Evolutionary conservation across 768 basidiomycete genomes (phyloP).

Genomic region (Daedalea quercina): DNA sequence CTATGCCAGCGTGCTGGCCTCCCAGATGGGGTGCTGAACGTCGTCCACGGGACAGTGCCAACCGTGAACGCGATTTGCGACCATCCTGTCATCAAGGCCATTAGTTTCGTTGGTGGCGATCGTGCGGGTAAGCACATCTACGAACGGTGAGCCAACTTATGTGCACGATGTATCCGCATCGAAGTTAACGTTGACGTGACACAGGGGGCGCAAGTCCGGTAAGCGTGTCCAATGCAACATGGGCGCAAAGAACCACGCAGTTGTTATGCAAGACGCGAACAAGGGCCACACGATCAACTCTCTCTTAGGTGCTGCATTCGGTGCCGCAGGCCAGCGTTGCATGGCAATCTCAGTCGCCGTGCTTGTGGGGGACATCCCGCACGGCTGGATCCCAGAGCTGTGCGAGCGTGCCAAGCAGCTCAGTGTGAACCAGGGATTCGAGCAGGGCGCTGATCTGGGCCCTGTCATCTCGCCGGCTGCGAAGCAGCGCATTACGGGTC

Average conservation of each 20-base stretch:
- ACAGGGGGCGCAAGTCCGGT: slow-evolving; percentile 75
- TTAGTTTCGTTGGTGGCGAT: slow-evolving; percentile 95
- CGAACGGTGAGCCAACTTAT: slow-evolving; percentile 45
- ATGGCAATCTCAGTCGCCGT: slow-evolving; percentile 94
- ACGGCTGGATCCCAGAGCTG: slow-evolving; percentile 82
- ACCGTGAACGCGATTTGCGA: slow-evolving; percentile 96
- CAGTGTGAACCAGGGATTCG: slow-evolving; percentile 88
- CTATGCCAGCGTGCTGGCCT: slow-evolving; percentile 82
- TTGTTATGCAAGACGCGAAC: slow-evolving; percentile 94
- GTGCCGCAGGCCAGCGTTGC: slow-evolving; percentile 96
- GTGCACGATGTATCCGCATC: background rate
- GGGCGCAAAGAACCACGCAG: slow-evolving; percentile 96
- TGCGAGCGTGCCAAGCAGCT: slow-evolving; percentile 74
- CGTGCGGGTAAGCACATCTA: slow-evolving; percentile 92
- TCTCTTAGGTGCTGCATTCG: slow-evolving; percentile 89
- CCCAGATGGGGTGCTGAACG: slow-evolving; percentile 83
- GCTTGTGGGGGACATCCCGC: slow-evolving; percentile 74
- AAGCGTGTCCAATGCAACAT: slow-evolving; percentile 87
- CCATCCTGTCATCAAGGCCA: slow-evolving; percentile 84
- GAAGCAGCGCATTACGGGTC: slow-evolving; percentile 64
- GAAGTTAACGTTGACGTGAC: slow-evolving; percentile 6
- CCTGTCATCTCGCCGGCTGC: slow-evolving; percentile 81
- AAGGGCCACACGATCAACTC: slow-evolving; percentile 90
- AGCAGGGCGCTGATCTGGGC: slow-evolving; percentile 77
- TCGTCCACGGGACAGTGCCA: slow-evolving; percentile 84